A percentile compares a stretch with the other conserved stretches of the same genome.
phyloP scores from a whole-genome alignment of 768 basidiomycete species.

The Tephrocybe sp. region DNA sequence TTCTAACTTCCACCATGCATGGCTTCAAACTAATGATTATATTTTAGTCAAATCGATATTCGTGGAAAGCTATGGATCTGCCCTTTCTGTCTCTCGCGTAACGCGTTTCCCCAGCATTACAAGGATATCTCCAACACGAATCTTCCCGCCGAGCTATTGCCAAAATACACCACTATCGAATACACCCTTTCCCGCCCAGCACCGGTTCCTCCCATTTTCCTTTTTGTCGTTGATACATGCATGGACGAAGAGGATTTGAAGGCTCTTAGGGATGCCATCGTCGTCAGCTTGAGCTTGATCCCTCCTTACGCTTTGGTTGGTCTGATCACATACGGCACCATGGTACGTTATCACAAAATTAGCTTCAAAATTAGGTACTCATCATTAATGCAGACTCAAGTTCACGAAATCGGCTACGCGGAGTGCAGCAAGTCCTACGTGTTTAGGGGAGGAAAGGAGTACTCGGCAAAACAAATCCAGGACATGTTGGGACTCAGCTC shows the following conservation, averaged over 20 bases:
- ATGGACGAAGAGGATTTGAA: constrained; percentile 94
- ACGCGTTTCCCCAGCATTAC: constrained; percentile 97
- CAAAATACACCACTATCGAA: constrained; percentile 99
- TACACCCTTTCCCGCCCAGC: constrained; percentile 94
- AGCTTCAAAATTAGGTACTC: background rate
- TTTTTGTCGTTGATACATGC: constrained; percentile 97
- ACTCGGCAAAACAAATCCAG: constrained; percentile 92
- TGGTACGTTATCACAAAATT: constrained; percentile 52
- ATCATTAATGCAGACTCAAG: constrained; percentile 70
- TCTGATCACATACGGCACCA: constrained; percentile 94
- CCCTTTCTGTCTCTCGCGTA: constrained; percentile 95
- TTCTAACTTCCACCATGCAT: constrained; percentile 4
- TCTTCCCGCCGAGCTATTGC: constrained; percentile 91
- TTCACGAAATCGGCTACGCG: constrained; percentile 95
- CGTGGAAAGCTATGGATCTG: constrained; percentile 99
- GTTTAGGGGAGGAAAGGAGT: constrained; percentile 97
- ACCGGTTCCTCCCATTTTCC: constrained; percentile 92
- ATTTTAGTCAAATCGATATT: constrained; percentile 90
- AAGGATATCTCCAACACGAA: constrained; percentile 98
- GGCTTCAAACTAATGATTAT: constrained; percentile 9
- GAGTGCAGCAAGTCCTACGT: constrained; percentile 98
- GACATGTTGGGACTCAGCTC: constrained; percentile 93
- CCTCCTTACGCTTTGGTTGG: constrained; percentile 95
- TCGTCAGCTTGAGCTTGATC: constrained; percentile 88
- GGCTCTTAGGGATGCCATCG: constrained; percentile 90